Percentiles rank a stretch among this genome's conserved stretches.
These are phyloP conservation scores for Flaveria brownii DNA, from an alignment of 129 eudicot genomes.

Conservation along the genomic window DNA sequence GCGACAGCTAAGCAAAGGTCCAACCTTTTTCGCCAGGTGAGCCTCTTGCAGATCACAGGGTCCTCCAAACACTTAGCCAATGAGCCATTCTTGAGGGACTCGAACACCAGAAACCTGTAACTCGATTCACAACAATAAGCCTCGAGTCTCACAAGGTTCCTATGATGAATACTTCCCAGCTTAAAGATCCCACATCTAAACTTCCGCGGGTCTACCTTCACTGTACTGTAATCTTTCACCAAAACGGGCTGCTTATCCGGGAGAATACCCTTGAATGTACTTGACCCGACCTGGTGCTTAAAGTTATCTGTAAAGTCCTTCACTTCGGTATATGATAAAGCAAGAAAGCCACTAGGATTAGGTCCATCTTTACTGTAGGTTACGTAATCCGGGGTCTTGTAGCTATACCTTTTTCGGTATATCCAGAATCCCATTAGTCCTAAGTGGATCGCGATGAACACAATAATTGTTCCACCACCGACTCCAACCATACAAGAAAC, in stretches of 20 bases:
- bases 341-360: conserved; percentile 39
- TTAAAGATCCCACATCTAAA: conserved; percentile 46
- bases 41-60: conserved; percentile 44
- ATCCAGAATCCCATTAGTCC: conserved; percentile 46
- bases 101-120: conserved; percentile 53
- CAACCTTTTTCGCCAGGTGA: conserved; percentile 67
- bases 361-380: conserved; percentile 36
- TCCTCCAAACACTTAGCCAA: conserved; percentile 50
- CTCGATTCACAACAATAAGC: conserved; percentile 61
- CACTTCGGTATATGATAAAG: conserved; percentile 45
- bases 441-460: conserved; percentile 44
- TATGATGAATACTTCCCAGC: conserved; percentile 66
- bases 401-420: conserved; percentile 38
- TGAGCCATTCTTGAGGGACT: conserved; percentile 50
- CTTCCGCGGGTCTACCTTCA: conserved; percentile 46
- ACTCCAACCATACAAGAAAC: conserved; percentile 55
- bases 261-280: conserved; percentile 50
- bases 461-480: conserved; percentile 41
- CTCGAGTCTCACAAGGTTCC: conserved; percentile 53
- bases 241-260: conserved; percentile 48
- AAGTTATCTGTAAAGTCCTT: conserved; percentile 53
- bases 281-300: conserved; percentile 50
- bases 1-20: conserved; percentile 51
- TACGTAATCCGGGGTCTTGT: conserved; percentile 22
- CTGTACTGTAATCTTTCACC: conserved; percentile 40